Evolutionary conservation across 2,329 filamentous ascomycete species (phyloP), one percentile per base, ranked within the genome.

Genomic region (Diaporthe capsici): DNA sequence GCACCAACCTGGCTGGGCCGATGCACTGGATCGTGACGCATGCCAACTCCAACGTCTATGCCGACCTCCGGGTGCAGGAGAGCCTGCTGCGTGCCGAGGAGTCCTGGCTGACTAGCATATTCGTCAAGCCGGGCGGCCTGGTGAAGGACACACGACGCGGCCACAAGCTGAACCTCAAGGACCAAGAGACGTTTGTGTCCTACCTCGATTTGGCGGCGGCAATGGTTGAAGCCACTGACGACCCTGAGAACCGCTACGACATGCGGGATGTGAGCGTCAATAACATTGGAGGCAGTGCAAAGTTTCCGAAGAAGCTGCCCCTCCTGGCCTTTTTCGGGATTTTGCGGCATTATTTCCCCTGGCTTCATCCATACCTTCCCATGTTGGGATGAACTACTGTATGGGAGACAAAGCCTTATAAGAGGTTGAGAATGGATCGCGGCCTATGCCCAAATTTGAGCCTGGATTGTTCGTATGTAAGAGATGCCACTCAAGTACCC

Each of bases 141-240:
- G 55, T 60, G 8, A 37, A 60, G 31, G 55, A 60, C 31, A 60
- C 10, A 37, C 55, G 37, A 37, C 31, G 55, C 20, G 55, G 55
- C 17, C 55, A 60, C 55, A 22, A 37, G 17, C 31, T 60, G 31
- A 60, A 60, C 31, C 31, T 60, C 17, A 60, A 34, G 55, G 31
- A 34, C 20, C 55, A 60, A 13, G 55, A 60, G 20, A 60, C 55
- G 15, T 60, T 60, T 10, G 55, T 60, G 20, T 60, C 55, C 20
- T 60, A 60, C 31, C 55, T 60, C 31, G 55, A 60, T n/a, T n/a
- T 60, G 55, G 55, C 55, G 55, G 55, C 55, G 10, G 55, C 31
- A 0, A 37, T 60, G 55, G 9, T 60, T 39, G 55, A 60, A 28
- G 55, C 55, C 4, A 13, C 55, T 3, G 55, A 60, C 20, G 55